phyloP scores from a whole-genome alignment of 169 alveolate genomes.

The Fabrea salina region DNA sequence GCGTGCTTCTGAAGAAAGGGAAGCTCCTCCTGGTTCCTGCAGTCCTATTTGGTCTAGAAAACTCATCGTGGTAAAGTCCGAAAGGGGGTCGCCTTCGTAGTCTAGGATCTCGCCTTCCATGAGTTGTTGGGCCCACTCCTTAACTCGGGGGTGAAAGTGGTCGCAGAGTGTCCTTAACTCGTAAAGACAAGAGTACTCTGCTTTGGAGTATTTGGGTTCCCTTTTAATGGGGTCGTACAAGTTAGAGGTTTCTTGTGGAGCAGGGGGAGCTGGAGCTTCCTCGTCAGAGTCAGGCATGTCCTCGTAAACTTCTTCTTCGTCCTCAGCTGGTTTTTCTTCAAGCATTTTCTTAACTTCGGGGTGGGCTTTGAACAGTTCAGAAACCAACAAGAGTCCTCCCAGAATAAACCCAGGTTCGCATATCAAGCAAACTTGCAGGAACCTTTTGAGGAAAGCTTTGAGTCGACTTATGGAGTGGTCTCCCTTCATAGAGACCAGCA shows the following conservation, averaged over 20 bases:
- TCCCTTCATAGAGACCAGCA: slow-evolving; percentile 59
- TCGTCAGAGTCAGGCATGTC: slow-evolving; percentile 43
- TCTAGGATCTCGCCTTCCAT: slow-evolving; percentile 50
- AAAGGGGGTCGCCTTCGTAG: slow-evolving; percentile 80
- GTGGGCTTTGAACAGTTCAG: slow-evolving; percentile 54
- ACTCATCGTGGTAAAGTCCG: slow-evolving; percentile 74
- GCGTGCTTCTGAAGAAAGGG: slow-evolving; percentile 1
- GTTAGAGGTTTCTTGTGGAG: slow-evolving; percentile 11
- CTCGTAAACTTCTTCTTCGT: slow-evolving; percentile 52
- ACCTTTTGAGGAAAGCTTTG: slow-evolving; percentile 73
- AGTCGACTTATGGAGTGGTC: slow-evolving; percentile 63
- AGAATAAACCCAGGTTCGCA: slow-evolving; percentile 70
- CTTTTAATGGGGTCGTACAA: slow-evolving; percentile 74
- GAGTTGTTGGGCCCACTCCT: slow-evolving; percentile 63
- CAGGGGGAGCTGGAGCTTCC: background rate
- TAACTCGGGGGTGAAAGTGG: slow-evolving; percentile 79
- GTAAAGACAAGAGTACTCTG: slow-evolving; percentile 64
- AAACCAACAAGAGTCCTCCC: slow-evolving; percentile 60
- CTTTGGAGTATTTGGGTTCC: slow-evolving; percentile 76
- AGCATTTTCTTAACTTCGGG: slow-evolving; percentile 21
- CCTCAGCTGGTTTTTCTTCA: slow-evolving; percentile 32
- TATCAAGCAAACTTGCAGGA: slow-evolving; percentile 62
- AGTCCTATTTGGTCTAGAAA: slow-evolving; percentile 67
- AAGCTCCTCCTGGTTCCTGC: slow-evolving; percentile 35
- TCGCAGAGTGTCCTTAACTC: slow-evolving; percentile 57